Base-by-base conservation (phyloP, 108 stramenopile genomes). In the Fragilariopsis cylindrus region DNA sequence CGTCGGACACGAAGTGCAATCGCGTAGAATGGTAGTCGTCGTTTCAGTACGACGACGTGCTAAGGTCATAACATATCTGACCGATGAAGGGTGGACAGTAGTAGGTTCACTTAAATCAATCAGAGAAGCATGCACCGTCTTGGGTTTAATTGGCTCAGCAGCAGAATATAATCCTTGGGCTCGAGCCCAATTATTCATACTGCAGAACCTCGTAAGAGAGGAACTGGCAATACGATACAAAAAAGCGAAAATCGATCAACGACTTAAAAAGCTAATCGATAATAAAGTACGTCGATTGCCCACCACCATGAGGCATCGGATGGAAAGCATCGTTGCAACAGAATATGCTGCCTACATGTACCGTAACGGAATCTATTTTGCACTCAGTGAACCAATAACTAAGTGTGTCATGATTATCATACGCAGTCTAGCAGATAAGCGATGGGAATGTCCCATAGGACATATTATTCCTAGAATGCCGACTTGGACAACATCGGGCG, bases 141-240 rank as follows among this genome's bases (percentile, higher is more conserved):
- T 53, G 52, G 52, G 52, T n/a, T 15, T 53, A n/a, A n/a, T 53
- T 53, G 52, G 15, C n/a, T 15, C 15, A 12, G 15, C 52, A 53
- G 52, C 52, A 15, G 52, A 53, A 53, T 53, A 53, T n/a, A 15
- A 15, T n/a, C 52, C 52, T 15, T 53, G 52, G 52, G 52, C 52
- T 15, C 82, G 54, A 11, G 53, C 48, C 30, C 60, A 18, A 65
- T 88, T 84, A 50, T 88, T 66, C 87, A 84, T 84, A 50, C 71
- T 65, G 60, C 52, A 53, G 12, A n/a, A 53, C 52, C 52, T 12
- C n/a, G 15, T 53, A 12, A 12, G 52, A 53, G 15, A 53, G 12
- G 52, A 12, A 12, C 12, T 53, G 15, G 15, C 12, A 53, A 12
- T 15, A 12, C 15, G 15, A 12, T 53, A 53, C 52, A 53, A 12